A percentile compares a stretch with the other conserved stretches of the same genome.
Evolutionary conservation across 2,329 filamentous ascomycete genomes (phyloP).

Genomic region (Dryadomyces quercivorus): DNA sequence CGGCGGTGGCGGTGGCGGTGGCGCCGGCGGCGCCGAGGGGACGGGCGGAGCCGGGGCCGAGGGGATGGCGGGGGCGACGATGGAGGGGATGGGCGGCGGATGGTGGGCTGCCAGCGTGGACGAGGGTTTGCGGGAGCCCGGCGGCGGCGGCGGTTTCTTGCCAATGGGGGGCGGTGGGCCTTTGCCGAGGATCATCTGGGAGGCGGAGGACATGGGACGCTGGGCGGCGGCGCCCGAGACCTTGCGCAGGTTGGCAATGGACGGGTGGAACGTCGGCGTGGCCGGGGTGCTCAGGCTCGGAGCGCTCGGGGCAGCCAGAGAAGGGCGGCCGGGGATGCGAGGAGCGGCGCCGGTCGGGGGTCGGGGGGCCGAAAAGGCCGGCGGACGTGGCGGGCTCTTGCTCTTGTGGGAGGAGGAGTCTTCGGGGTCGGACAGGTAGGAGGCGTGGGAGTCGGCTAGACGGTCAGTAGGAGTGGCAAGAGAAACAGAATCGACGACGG

Average conservation of each 20-base stretch:
- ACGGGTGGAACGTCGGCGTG: conserved; percentile 29
- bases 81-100: conserved; percentile 10
- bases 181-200: conserved; percentile 32
- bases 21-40: conserved; percentile 22
- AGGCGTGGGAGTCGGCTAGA: conserved; percentile 53
- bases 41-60: conserved; percentile 25
- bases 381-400: conserved; percentile 39
- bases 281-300: not conserved
- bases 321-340: conserved; percentile 42
- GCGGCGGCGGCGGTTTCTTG: conserved; percentile 59
- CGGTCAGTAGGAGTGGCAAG: not conserved
- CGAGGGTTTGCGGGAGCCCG: conserved; percentile 47
- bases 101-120: conserved; percentile 4
- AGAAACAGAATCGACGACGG: conserved; percentile 12
- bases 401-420: conserved; percentile 43
- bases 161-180: conserved; percentile 68
- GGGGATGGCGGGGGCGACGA: conserved; percentile 23
- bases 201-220: conserved; percentile 48
- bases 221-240: conserved; percentile 30
- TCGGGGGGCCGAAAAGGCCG: conserved; percentile 40
- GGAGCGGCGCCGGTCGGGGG: conserved; percentile 49
- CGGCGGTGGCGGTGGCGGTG: conserved; percentile 24
- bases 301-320: conserved; percentile 25
- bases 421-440: conserved; percentile 70
- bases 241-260: conserved; percentile 50